Conservation (phyloP, 495 filamentous ascomycete genomes). For the Neurospora sp. region DNA sequence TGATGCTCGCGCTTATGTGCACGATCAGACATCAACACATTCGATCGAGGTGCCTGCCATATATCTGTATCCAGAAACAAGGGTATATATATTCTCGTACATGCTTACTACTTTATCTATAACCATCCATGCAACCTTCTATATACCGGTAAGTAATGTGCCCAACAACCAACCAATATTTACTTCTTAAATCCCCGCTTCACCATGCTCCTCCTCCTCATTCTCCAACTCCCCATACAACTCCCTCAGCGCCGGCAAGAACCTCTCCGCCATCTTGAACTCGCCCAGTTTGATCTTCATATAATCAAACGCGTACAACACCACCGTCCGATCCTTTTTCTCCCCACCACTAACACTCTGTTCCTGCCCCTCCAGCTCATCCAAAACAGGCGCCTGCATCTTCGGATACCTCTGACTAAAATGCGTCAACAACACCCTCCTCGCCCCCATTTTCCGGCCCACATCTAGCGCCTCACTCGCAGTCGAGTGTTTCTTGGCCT, state of each 20-base stretch:
- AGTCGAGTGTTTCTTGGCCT: slow-evolving; percentile 85
- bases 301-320: slow-evolving; percentile 79
- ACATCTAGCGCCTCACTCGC: slow-evolving; percentile 72
- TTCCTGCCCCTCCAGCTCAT: slow-evolving; percentile 4
- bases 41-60: background rate
- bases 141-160: background rate
- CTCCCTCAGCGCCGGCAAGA: slow-evolving; percentile 50
- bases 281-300: slow-evolving; percentile 78
- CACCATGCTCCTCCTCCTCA: background rate
- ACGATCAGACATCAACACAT: background rate
- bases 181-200: background rate
- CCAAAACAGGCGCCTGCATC: slow-evolving; percentile 44
- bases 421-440: slow-evolving; percentile 73
- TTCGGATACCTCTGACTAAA: slow-evolving; percentile 96
- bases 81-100: background rate
- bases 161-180: background rate
- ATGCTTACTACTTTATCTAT: background rate
- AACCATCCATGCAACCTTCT: background rate
- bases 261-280: slow-evolving; percentile 64
- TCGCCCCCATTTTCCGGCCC: slow-evolving; percentile 65
- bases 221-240: background rate
- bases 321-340: slow-evolving; percentile 7
- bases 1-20: background rate
- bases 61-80: background rate
- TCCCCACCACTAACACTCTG: background rate